These are phyloP conservation scores for Pittosporum tobira DNA, from an alignment of 129 eudicot genomes.

Conservation along the genomic window DNA sequence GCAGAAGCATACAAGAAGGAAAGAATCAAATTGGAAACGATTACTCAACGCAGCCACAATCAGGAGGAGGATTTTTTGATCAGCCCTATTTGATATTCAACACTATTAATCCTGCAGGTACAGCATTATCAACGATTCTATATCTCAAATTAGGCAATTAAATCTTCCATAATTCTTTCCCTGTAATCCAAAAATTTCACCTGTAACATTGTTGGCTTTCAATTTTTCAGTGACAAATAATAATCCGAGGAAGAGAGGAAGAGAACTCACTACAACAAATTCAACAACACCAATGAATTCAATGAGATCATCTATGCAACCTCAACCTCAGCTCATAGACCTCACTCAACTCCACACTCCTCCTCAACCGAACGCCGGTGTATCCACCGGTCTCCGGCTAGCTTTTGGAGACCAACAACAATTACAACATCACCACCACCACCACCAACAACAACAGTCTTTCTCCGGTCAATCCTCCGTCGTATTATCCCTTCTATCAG, in stretches of 20 bases:
- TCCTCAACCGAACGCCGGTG: constrained; percentile 30
- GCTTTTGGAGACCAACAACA: constrained; percentile 54
- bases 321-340: constrained; percentile 35
- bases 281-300: constrained; percentile 15
- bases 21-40: constrained; percentile 23
- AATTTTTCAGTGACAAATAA: constrained; percentile 20
- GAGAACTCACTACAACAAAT: constrained; percentile 25
- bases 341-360: constrained; percentile 39
- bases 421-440: constrained; percentile 16
- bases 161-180: no score
- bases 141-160: no score
- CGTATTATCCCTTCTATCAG: constrained; percentile 30
- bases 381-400: constrained; percentile 56
- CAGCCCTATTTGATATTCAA: constrained; percentile 33
- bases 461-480: constrained; percentile 36
- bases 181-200: not conserved
- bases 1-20: constrained; percentile 43
- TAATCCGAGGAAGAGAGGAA: constrained; percentile 38
- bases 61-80: constrained; percentile 28
- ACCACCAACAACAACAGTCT: constrained; percentile 10
- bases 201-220: not conserved
- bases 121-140: not conserved
- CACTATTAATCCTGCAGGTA: constrained; percentile 26
- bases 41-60: constrained; percentile 39
- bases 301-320: constrained; percentile 26